Conservation (phyloP, 2,329 filamentous ascomycete genomes). For the Monosporascus ibericus region DNA sequence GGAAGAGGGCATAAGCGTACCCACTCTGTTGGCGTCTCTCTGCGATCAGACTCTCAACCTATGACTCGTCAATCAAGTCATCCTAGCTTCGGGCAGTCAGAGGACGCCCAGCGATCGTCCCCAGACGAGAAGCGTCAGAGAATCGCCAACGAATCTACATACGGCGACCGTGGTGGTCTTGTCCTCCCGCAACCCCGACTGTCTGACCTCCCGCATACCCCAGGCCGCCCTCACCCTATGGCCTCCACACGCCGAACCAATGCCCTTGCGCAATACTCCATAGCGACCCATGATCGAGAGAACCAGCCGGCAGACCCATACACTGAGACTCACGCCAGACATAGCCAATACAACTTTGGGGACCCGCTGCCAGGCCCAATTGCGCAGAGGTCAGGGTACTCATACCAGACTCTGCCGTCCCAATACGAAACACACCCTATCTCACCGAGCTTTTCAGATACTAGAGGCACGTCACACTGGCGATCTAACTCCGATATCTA, state of each 20-base stretch:
- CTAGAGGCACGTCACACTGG: neutral
- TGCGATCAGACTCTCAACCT: constrained; percentile 13
- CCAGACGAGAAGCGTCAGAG: constrained; percentile 25
- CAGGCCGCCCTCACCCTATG: neutral
- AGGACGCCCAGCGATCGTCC: constrained; percentile 9
- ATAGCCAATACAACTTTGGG: constrained; percentile 1
- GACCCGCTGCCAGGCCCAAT: constrained; percentile 1
- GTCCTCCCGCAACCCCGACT: constrained; percentile 19
- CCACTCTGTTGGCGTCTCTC: constrained; percentile 27
- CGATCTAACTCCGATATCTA: neutral
- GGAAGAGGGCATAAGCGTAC: constrained; percentile 25
- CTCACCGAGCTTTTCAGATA: constrained; percentile 11
- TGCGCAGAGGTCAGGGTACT: too few relatives aligned
- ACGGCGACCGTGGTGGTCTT: constrained; percentile 12
- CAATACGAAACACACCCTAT: constrained; percentile 5
- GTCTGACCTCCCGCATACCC: constrained; percentile 9
- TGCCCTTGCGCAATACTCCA: too few relatives aligned
- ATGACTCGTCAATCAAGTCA: constrained; percentile 23
- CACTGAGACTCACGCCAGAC: too few relatives aligned
- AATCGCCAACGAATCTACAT: constrained; percentile 10
- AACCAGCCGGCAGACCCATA: too few relatives aligned
- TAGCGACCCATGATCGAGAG: too few relatives aligned
- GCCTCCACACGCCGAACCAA: too few relatives aligned
- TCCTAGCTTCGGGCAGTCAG: constrained; percentile 12
- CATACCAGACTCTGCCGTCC: too few relatives aligned